A percentile compares a stretch with the other conserved stretches of the same genome.
Evolutionary conservation across 352 stramenopile genomes (phyloP).

Genomic region (Phytophthora megakarya): DNA sequence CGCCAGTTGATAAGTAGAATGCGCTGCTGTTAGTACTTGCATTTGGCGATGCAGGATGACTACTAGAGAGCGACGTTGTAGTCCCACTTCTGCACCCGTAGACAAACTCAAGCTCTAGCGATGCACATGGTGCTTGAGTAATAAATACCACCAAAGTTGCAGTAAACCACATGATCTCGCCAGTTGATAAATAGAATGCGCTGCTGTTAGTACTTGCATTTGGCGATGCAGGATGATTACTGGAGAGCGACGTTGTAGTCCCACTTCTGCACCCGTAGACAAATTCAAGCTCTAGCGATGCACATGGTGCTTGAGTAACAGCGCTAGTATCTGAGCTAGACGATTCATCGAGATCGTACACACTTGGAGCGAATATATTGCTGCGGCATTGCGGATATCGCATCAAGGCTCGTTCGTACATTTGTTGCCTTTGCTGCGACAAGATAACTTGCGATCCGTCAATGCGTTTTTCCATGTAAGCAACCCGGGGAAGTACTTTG

Average conservation of each 20-base stretch:
- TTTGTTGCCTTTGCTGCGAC: constrained; percentile 61
- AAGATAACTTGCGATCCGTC: constrained; percentile 47
- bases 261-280: constrained; percentile 65
- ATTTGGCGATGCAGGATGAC: constrained; percentile 30
- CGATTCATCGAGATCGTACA: constrained; percentile 40
- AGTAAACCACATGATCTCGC: constrained; percentile 72
- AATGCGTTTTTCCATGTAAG: constrained; percentile 68
- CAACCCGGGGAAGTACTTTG: constrained; percentile 72
- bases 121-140: constrained; percentile 32
- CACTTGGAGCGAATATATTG: constrained; percentile 65
- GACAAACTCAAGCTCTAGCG: constrained; percentile 62
- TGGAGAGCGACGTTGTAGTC: constrained; percentile 26
- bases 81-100: constrained; percentile 59
- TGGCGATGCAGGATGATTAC: constrained; percentile 24
- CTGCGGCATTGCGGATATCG: constrained; percentile 71
- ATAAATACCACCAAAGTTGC: too few species aligned
- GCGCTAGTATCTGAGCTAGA: constrained; percentile 19
- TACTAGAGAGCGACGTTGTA: constrained; percentile 30
- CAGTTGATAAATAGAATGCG: constrained; percentile 57
- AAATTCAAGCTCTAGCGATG: constrained; percentile 60
- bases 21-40: constrained; percentile 49
- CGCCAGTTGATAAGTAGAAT: constrained; percentile 60
- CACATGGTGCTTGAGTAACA: constrained; percentile 25
- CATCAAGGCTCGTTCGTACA: constrained; percentile 67
- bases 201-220: constrained; percentile 52